Percentiles rank a stretch among this genome's conserved stretches.
phyloP scores from a whole-genome alignment of 2,329 filamentous ascomycete genomes.

The Arachnomyces sp. region DNA sequence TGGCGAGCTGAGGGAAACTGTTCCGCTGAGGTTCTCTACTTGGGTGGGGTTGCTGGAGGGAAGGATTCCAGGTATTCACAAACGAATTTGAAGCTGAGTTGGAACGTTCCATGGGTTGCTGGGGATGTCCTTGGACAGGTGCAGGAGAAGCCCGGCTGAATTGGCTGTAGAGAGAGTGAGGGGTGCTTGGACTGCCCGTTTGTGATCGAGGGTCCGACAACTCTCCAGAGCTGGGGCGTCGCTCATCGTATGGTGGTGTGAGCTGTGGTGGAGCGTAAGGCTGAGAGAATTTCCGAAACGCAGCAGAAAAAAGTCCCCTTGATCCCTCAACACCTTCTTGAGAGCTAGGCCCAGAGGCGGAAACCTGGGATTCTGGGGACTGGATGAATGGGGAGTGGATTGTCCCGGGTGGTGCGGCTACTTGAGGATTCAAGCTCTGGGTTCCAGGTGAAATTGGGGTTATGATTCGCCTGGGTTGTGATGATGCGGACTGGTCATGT shows the following conservation, averaged over 20 bases:
- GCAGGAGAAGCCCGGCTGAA: constrained; percentile 10
- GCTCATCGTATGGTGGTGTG: constrained; percentile 3
- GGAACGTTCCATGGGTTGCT: no score
- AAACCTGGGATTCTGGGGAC: constrained; percentile 22
- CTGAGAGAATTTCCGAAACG: constrained; percentile 1
- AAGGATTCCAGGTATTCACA: no score
- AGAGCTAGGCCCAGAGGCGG: constrained; percentile 5
- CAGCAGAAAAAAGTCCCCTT: no score
- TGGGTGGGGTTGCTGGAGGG: no score
- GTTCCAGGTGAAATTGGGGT: constrained; percentile 31
- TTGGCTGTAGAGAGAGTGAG: constrained; percentile 10
- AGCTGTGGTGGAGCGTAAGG: constrained; percentile 5
- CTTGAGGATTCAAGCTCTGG: constrained; percentile 20
- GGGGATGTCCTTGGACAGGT: background rate
- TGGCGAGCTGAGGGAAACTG: background rate
- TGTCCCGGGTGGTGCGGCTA: constrained; percentile 20
- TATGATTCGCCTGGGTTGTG: constrained; percentile 26
- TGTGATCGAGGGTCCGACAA: constrained; percentile 6
- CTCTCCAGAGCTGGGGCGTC: background rate
- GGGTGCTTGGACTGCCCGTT: constrained; percentile 8
- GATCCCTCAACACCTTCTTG: constrained; percentile 2
- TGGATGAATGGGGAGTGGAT: constrained; percentile 30
- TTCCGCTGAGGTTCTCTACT: no score
- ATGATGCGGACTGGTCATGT: constrained; percentile 22
- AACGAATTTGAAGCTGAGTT: no score